phyloP scores from a whole-genome alignment of 257 asterid species.

The Capsicum rhomboideum region DNA sequence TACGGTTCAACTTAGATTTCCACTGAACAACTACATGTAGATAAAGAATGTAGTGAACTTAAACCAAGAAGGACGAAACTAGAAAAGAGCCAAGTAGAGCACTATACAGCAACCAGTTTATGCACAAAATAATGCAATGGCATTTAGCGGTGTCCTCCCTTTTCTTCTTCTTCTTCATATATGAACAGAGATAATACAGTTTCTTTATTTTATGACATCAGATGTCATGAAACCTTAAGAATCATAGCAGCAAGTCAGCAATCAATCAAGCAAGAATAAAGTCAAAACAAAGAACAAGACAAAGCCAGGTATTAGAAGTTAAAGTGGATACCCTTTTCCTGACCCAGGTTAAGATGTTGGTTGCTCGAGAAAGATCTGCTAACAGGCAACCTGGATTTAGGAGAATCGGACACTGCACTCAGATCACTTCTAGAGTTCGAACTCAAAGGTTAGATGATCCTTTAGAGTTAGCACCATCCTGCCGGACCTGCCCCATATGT shows the following conservation, averaged over 20 bases:
- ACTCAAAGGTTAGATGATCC: constrained; percentile 35
- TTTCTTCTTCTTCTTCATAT: too few species aligned
- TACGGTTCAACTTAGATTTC: too few species aligned
- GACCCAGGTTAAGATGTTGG: constrained; percentile 51
- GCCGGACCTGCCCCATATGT: constrained; percentile 37
- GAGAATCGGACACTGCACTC: constrained; percentile 31
- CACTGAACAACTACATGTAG: too few species aligned
- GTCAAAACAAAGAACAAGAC: background rate
- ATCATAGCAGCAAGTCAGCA: background rate
- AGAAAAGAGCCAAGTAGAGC: too few species aligned
- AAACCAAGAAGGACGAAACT: too few species aligned
- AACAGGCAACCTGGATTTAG: constrained; percentile 22
- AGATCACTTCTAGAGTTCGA: constrained; percentile 39
- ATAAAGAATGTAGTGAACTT: too few species aligned
- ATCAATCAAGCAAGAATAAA: background rate
- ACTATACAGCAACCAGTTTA: too few species aligned
- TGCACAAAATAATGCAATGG: too few species aligned
- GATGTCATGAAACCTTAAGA: background rate
- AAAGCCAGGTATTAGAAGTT: background rate
- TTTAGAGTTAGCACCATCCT: constrained; percentile 14
- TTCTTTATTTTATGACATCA: too few species aligned
- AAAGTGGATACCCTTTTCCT: constrained; percentile 57
- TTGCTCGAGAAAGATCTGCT: constrained; percentile 48
- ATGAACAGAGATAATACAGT: too few species aligned
- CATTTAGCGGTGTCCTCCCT: too few species aligned